A percentile compares a stretch with the other conserved stretches of the same genome.
phyloP scores from a whole-genome alignment of 73 alveolate genomes.

The Stentor coeruleus region DNA sequence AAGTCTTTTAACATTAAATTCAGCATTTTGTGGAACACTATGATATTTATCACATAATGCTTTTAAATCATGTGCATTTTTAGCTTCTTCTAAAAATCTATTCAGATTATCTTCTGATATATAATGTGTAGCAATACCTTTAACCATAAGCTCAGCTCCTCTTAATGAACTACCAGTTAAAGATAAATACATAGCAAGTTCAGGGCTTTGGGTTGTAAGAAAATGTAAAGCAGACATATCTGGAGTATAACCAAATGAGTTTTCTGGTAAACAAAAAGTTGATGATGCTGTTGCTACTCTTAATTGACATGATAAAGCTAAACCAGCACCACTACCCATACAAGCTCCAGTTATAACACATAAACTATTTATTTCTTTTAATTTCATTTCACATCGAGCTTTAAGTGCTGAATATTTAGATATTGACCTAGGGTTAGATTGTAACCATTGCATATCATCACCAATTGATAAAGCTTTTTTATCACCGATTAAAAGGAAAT shows the following conservation, averaged over 20 bases:
- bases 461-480: not conserved
- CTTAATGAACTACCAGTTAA: constrained; percentile 1
- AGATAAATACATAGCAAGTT: not conserved
- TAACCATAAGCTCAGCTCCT: not conserved
- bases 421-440: not conserved
- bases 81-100: not conserved
- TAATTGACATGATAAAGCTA: not conserved
- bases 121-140: constrained; percentile 4
- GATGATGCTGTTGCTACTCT: constrained; percentile 11
- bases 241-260: not conserved
- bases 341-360: constrained; percentile 2
- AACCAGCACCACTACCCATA: constrained; percentile 8
- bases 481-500: not conserved
- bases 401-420: not conserved
- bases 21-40: not conserved
- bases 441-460: not conserved
- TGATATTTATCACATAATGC: not conserved
- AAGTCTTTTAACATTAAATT: not conserved
- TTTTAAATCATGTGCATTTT: not conserved
- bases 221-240: not conserved
- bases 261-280: constrained; percentile 9
- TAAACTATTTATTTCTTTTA: not conserved
- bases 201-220: not conserved
- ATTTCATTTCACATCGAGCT: not conserved
- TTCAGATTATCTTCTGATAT: not conserved